Evolutionary conservation across 169 alveolate species (phyloP).

Genomic region (Neospora caninum): DNA sequence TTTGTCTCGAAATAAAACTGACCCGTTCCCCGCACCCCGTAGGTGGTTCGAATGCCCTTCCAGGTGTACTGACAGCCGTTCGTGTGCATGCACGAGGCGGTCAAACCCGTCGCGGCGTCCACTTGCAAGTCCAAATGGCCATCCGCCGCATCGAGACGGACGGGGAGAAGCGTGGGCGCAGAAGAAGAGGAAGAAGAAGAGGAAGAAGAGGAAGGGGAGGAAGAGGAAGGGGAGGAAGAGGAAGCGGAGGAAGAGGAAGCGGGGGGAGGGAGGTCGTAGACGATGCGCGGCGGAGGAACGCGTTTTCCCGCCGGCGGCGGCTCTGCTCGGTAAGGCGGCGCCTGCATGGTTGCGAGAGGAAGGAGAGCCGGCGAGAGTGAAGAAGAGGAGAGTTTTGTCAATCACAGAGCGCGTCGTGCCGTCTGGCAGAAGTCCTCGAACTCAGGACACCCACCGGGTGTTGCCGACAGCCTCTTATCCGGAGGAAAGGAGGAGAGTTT

Average conservation of each 20-base stretch:
- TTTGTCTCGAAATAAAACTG: conserved; percentile 33
- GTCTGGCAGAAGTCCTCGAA: too few species aligned
- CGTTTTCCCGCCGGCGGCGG: neutral
- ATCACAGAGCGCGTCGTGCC: too few species aligned
- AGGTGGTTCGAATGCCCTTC: conserved; percentile 46
- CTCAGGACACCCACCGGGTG: too few species aligned
- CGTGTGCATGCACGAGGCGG: conserved; percentile 54
- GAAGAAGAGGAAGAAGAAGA: neutral
- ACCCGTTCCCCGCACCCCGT: conserved; percentile 31
- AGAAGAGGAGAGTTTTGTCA: too few species aligned
- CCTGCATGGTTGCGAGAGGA: neutral
- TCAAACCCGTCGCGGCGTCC: neutral
- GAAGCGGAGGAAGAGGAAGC: neutral
- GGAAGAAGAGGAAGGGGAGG: neutral
- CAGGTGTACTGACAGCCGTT: conserved; percentile 57
- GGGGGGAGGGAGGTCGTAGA: neutral
- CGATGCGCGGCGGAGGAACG: neutral
- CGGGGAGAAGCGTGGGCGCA: neutral
- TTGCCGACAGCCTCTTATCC: too few species aligned
- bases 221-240: neutral
- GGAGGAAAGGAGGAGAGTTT: too few species aligned
- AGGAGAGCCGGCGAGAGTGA: neutral
- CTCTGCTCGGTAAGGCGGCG: neutral
- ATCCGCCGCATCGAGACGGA: conserved; percentile 54
- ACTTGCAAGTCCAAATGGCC: conserved; percentile 49